A percentile compares a stretch with the other conserved stretches of the same genome.
phyloP scores from a whole-genome alignment of 2,329 filamentous ascomycete genomes.

The Stagonosporopsis vannaccii region DNA sequence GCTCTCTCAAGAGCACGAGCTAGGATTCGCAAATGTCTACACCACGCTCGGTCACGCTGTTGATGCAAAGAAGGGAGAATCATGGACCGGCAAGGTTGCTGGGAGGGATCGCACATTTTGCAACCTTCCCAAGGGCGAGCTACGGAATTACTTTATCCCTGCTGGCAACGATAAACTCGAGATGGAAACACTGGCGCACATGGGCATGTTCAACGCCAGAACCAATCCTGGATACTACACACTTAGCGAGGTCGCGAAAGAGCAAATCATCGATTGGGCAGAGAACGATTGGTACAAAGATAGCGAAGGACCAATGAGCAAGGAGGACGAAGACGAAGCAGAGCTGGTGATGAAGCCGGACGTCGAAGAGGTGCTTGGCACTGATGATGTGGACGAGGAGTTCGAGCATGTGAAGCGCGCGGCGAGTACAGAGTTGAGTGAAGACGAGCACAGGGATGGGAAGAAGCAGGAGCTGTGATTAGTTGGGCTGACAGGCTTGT shows the following conservation, averaged over 20 bases:
- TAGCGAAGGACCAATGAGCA: conserved; percentile 40
- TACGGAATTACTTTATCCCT: conserved; percentile 45
- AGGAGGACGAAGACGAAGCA: conserved; percentile 41
- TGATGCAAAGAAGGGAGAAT: conserved; percentile 47
- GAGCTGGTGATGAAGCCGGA: conserved; percentile 40
- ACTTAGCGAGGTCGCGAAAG: conserved; percentile 70
- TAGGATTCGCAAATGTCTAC: conserved; percentile 88
- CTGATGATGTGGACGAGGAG: conserved; percentile 30
- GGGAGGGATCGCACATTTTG: conserved; percentile 86
- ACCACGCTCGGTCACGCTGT: conserved; percentile 79
- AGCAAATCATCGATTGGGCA: conserved; percentile 70
- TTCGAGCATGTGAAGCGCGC: conserved; percentile 33
- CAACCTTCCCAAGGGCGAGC: conserved; percentile 59
- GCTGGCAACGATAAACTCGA: conserved; percentile 76
- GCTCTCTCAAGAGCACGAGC: conserved; percentile 68
- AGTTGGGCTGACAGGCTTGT: neutral
- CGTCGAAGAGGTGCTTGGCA: conserved; percentile 20
- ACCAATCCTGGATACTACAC: conserved; percentile 76
- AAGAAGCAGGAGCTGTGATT: conserved; percentile 15
- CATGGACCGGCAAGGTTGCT: conserved; percentile 63
- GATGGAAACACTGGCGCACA: conserved; percentile 84
- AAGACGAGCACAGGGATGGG: neutral
- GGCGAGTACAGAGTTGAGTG: conserved; percentile 9
- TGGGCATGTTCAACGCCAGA: conserved; percentile 75
- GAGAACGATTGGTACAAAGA: conserved; percentile 70